Evolutionary conservation across 2,329 filamentous ascomycete genomes (phyloP), one percentile per base, ranked within the genome.

Genomic region (Reticulascus tulasneorum): DNA sequence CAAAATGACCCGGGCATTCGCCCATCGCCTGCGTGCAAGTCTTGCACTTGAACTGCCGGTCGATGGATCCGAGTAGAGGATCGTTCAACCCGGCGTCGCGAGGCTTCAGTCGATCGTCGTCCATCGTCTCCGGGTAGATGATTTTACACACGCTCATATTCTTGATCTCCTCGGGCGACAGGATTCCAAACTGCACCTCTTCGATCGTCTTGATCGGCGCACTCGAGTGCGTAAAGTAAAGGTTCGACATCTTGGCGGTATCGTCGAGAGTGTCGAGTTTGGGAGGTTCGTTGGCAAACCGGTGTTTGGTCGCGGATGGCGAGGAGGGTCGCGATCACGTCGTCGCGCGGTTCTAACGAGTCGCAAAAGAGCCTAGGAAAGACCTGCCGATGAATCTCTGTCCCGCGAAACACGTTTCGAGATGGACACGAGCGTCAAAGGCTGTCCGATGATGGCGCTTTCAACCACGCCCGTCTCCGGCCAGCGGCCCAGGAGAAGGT

Each of bases 81-180:
- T 99, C 93, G 61, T 97, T 97, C 50, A 97, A 74, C 56, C 93
- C 93, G 58, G 85, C 84, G 45, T 93, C 85, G 51, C 93, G 88
- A 47, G 93, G 93, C 60, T 87, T 87, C 50, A 86, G 83, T 56
- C 90, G 86, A 63, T 84, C 84, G 65, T 98, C 93, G 59, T 98
- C 93, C 93, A 98, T 96, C 19, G 93, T 97, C 72, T 98, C 93
- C n/a, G 93, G 90, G 60, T 96, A 97, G 62, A 93, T 78, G 60
- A 98, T 91, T 62, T 95, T 87, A 52, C 83, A 86, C 47, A 97
- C 91, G 66, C 90, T 96, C 88, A 97, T 94, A 56, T 85, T 90
- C 74, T 98, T 97, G 67, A 97, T 95, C 72, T 98, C 94, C 63
- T 98, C 93, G 18, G 93, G 93, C 23, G 93, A 94, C 65, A 98